A percentile compares a stretch with the other conserved stretches of the same genome.
Evolutionary conservation across 2,329 filamentous ascomycete species (phyloP).

Genomic region (Stemphylium beticola): DNA sequence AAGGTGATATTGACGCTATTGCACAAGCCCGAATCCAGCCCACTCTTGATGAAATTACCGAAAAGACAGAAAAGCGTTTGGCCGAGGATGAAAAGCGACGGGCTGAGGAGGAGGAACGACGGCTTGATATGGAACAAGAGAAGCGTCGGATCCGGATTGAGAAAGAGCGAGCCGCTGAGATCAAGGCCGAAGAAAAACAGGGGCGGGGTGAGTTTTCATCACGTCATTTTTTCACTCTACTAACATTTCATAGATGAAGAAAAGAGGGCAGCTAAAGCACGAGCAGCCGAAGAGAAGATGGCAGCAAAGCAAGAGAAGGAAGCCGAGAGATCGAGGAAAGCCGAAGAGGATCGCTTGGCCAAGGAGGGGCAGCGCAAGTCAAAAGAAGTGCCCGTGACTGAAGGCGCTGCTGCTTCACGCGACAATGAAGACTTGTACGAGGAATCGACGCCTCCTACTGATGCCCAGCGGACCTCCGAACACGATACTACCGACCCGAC

Average conservation of each 20-base stretch:
- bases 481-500: constrained; percentile 19
- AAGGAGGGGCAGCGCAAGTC: constrained; percentile 63
- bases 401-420: constrained; percentile 9
- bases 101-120: constrained; percentile 67
- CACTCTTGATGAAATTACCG: constrained; percentile 81
- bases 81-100: constrained; percentile 72
- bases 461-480: constrained; percentile 8
- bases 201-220: constrained; percentile 61
- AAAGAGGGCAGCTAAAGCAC: constrained; percentile 55
- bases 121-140: constrained; percentile 68
- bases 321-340: constrained; percentile 56
- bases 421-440: constrained; percentile 31
- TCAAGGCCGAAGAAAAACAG: constrained; percentile 55
- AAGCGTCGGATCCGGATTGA: constrained; percentile 65
- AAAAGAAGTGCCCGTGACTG: constrained; percentile 38
- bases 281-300: constrained; percentile 59
- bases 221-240: neutral
- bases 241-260: constrained; percentile 57
- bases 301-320: constrained; percentile 48
- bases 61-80: constrained; percentile 74
- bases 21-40: constrained; percentile 80
- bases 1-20: constrained; percentile 78
- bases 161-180: constrained; percentile 56
- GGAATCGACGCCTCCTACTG: constrained; percentile 19
- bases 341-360: constrained; percentile 59